phyloP scores from a whole-genome alignment of 352 stramenopile genomes.

The Phytophthora tentaculata region DNA sequence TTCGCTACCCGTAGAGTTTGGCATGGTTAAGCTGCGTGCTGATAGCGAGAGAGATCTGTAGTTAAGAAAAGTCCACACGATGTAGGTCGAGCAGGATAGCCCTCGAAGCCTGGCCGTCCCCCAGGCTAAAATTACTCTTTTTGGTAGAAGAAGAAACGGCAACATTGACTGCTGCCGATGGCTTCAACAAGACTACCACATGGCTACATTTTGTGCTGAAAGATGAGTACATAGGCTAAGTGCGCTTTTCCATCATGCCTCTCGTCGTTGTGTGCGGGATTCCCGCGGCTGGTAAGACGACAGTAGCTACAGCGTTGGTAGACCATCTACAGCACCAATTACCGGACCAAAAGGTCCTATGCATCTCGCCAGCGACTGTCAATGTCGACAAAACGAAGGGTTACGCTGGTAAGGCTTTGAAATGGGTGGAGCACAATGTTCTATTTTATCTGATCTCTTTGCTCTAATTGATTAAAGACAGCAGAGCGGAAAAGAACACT shows the following conservation, averaged over 20 bases:
- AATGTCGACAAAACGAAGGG: conserved; percentile 64
- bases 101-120: too few relatives aligned
- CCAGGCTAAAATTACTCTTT: conserved; percentile 20
- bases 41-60: neutral
- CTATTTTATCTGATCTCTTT: neutral
- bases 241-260: conserved; percentile 53
- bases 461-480: conserved; percentile 43
- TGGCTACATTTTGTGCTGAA: conserved; percentile 18
- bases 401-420: conserved; percentile 57
- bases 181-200: conserved; percentile 10
- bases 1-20: conserved; percentile 55
- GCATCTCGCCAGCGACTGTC: conserved; percentile 65
- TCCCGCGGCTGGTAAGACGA: conserved; percentile 72
- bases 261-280: conserved; percentile 80
- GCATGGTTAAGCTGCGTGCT: conserved; percentile 5
- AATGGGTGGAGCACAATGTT: conserved; percentile 20
- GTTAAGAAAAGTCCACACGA: neutral
- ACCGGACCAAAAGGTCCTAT: conserved; percentile 52
- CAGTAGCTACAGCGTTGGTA: conserved; percentile 55
- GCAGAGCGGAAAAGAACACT: conserved; percentile 69
- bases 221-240: conserved; percentile 26
- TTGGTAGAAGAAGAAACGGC: neutral
- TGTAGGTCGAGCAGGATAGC: too few relatives aligned
- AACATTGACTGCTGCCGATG: neutral
- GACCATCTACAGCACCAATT: conserved; percentile 48